phyloP scores from a whole-genome alignment of 176 grass and related monocot genomes.

The Avena eriantha region DNA sequence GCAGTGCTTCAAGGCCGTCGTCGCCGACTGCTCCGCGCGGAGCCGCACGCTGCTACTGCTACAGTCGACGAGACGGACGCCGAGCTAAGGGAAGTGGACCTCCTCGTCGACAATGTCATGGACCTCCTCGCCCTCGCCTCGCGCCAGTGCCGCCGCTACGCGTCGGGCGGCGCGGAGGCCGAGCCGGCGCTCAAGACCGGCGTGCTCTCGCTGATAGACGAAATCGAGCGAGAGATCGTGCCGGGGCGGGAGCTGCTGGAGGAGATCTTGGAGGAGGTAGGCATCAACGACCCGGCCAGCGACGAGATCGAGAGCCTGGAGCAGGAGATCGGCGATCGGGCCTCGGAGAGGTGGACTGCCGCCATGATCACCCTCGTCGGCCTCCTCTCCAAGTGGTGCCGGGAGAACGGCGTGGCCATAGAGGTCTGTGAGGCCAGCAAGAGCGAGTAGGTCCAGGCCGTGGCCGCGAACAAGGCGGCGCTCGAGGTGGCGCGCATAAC shows the following conservation, averaged over 20 bases:
- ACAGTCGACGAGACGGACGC: constrained; percentile 54
- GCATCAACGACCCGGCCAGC: constrained; percentile 63
- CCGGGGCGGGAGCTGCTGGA: constrained; percentile 64
- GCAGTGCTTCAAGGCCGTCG: constrained; percentile 74
- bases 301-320: constrained; percentile 87
- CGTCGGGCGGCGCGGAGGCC: neutral
- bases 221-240: constrained; percentile 77
- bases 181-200: constrained; percentile 55
- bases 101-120: constrained; percentile 65
- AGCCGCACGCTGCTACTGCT: constrained; percentile 81
- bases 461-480: constrained; percentile 77
- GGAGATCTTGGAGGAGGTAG: constrained; percentile 63
- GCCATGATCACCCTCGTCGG: constrained; percentile 85
- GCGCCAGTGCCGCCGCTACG: constrained; percentile 72
- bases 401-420: constrained; percentile 68
- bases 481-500: constrained; percentile 91
- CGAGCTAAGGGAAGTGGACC: constrained; percentile 54
- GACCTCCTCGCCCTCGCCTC: constrained; percentile 69
- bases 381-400: constrained; percentile 83
- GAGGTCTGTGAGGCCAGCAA: constrained; percentile 58
- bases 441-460: constrained; percentile 40
- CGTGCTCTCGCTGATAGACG: constrained; percentile 67
- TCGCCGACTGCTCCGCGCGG: constrained; percentile 62
- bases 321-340: constrained; percentile 81
- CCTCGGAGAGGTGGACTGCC: constrained; percentile 65